Conservation (phyloP, 73 alveolate species). For the Durusdinium trenchii region DNA sequence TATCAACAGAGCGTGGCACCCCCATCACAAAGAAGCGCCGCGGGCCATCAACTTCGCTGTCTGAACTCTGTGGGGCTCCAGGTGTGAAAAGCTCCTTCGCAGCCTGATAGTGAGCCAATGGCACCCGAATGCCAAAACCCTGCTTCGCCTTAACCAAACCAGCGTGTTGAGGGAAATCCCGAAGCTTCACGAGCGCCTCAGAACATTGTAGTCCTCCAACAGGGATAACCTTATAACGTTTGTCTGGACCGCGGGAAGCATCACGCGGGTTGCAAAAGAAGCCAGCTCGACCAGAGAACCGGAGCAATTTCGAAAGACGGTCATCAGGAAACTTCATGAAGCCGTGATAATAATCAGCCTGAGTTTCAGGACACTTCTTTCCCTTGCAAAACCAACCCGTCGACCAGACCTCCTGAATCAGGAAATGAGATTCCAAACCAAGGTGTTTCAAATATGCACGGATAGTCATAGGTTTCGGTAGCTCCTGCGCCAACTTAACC, state of each 20-base stretch:
- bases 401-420: background rate
- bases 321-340: background rate
- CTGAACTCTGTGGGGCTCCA: background rate
- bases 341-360: background rate
- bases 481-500: background rate
- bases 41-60: background rate
- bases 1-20: background rate
- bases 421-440: background rate
- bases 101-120: background rate
- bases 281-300: background rate
- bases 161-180: background rate
- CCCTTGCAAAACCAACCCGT: background rate
- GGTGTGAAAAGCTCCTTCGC: background rate
- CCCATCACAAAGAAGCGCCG: background rate
- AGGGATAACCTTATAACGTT: background rate
- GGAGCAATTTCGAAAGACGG: background rate
- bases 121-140: background rate
- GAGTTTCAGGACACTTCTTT: background rate
- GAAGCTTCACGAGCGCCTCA: background rate
- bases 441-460: background rate
- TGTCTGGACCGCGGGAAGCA: background rate
- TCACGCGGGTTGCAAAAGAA: background rate
- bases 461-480: background rate
- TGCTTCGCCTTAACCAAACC: background rate
- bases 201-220: background rate